A percentile compares a stretch with the other conserved stretches of the same genome.
Evolutionary conservation across 2,329 filamentous ascomycete genomes (phyloP).

Genomic region (Aspergillus pseudoviridinutans): DNA sequence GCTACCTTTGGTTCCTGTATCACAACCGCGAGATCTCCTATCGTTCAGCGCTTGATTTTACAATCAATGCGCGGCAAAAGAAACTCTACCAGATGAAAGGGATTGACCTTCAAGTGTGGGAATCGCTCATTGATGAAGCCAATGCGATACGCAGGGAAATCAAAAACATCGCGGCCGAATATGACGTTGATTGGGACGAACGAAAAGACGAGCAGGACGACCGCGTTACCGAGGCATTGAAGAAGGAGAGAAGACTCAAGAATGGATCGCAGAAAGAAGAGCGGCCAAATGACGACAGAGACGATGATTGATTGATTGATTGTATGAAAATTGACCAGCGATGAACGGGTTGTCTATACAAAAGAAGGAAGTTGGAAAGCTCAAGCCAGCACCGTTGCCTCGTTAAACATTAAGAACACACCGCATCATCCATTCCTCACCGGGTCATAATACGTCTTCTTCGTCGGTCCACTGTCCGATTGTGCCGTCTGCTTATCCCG

Average conservation of each 20-base stretch:
- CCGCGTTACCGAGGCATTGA: constrained; percentile 50
- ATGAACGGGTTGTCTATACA: not conserved
- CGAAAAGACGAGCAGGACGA: constrained; percentile 66
- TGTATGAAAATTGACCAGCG: not conserved
- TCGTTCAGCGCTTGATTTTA: constrained; percentile 80
- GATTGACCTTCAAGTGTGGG: constrained; percentile 75
- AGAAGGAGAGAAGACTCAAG: constrained; percentile 45
- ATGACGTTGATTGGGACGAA: constrained; percentile 89
- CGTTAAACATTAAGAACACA: not conserved
- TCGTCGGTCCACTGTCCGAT: constrained; percentile 21
- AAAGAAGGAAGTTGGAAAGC: not conserved
- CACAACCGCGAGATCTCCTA: constrained; percentile 88
- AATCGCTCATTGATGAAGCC: constrained; percentile 71
- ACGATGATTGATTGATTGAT: not conserved
- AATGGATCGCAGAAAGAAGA: constrained; percentile 31
- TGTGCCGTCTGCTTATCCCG: constrained; percentile 15
- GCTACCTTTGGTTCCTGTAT: constrained; percentile 91
- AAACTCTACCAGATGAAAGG: constrained; percentile 71
- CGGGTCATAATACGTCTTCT: constrained; percentile 40
- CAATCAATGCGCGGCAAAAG: constrained; percentile 72
- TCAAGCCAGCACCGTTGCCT: not conserved
- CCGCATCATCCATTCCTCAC: constrained; percentile 32
- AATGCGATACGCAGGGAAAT: constrained; percentile 76
- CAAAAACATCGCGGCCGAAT: constrained; percentile 74
- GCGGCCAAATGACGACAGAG: constrained; percentile 27